phyloP scores from a whole-genome alignment of 371 early-diverging fungal species.

The Ordospora colligata region DNA sequence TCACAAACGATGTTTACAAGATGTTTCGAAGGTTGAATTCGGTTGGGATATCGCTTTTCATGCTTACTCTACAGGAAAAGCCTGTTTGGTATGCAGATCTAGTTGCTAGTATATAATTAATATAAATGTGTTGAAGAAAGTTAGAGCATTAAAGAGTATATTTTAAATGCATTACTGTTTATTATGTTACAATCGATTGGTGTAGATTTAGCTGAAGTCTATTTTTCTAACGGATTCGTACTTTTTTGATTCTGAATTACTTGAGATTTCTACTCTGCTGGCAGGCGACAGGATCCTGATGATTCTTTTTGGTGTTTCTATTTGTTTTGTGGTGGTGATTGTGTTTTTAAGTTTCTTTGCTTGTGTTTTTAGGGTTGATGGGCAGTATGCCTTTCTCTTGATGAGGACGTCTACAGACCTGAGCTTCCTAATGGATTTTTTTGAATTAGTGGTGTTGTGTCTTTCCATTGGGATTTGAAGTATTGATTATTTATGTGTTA shows the following conservation, averaged over 20 bases:
- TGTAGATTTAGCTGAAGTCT: conserved; percentile 1
- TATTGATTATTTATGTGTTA: conserved; percentile 2
- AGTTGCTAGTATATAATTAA: not conserved
- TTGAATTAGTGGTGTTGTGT: conserved; percentile 4
- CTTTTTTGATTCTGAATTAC: not conserved
- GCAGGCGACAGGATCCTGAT: conserved; percentile 14
- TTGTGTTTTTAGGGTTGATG: not conserved
- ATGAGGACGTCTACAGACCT: conserved; percentile 19
- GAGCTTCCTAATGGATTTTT: conserved; percentile 19
- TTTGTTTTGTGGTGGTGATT: not conserved
- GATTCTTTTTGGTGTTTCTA: conserved; percentile 18
- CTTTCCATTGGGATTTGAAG: not conserved
- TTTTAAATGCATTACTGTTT: too few relatives aligned
- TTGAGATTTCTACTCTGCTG: conserved; percentile 6
- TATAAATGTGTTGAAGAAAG: not conserved
- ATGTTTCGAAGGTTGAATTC: conserved; percentile 1
- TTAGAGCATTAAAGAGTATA: too few relatives aligned
- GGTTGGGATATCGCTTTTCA: not conserved
- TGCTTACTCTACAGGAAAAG: not conserved
- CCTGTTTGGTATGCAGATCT: conserved; percentile 7
- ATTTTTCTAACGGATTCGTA: conserved; percentile 22
- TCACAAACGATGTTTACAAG: not conserved
- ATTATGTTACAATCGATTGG: too few relatives aligned
- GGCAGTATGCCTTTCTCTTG: not conserved
- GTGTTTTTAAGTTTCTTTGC: not conserved